Evolutionary conservation across 1,139 yeast species (phyloP).

Genomic region (Saccharomyces pastorianus): DNA sequence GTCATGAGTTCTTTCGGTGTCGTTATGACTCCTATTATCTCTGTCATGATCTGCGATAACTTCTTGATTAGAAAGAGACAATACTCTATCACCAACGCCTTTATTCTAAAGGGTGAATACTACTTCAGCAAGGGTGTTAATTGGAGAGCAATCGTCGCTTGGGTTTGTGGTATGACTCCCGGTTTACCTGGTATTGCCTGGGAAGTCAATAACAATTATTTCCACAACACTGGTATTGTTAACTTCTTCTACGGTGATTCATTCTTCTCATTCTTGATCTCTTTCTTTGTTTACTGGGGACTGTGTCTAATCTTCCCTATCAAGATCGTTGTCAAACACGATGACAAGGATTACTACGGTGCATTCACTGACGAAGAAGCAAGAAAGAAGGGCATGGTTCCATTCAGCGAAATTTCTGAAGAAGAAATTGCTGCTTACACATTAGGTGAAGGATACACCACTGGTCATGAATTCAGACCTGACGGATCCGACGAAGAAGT

Average conservation of each 20-base stretch:
- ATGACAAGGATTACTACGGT: constrained; percentile 35
- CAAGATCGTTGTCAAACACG: constrained; percentile 31
- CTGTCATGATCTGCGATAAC: constrained; percentile 38
- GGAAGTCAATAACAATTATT: constrained; percentile 28
- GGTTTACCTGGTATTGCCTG: constrained; percentile 40
- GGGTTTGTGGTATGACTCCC: constrained; percentile 36
- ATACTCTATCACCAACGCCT: constrained; percentile 35
- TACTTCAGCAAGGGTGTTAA: constrained; percentile 37
- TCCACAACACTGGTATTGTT: constrained; percentile 32
- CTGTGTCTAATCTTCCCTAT: constrained; percentile 35
- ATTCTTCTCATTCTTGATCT: constrained; percentile 37
- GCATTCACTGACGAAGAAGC: constrained; percentile 34
- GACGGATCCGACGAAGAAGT: background rate
- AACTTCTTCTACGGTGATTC: constrained; percentile 38
- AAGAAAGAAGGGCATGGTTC: constrained; percentile 31
- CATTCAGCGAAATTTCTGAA: constrained; percentile 26
- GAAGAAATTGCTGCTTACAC: constrained; percentile 19
- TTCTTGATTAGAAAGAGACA: constrained; percentile 33
- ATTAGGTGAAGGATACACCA: constrained; percentile 2
- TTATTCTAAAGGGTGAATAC: constrained; percentile 34
- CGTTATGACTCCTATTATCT: constrained; percentile 39
- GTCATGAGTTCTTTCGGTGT: constrained; percentile 40
- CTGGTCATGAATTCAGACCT: constrained; percentile 1
- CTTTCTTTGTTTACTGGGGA: constrained; percentile 35
- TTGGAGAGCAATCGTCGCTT: constrained; percentile 38